Evolutionary conservation across 345 rosid genomes (phyloP), one percentile per base, ranked within the genome.

Genomic region (Aethionema arabicum): DNA sequence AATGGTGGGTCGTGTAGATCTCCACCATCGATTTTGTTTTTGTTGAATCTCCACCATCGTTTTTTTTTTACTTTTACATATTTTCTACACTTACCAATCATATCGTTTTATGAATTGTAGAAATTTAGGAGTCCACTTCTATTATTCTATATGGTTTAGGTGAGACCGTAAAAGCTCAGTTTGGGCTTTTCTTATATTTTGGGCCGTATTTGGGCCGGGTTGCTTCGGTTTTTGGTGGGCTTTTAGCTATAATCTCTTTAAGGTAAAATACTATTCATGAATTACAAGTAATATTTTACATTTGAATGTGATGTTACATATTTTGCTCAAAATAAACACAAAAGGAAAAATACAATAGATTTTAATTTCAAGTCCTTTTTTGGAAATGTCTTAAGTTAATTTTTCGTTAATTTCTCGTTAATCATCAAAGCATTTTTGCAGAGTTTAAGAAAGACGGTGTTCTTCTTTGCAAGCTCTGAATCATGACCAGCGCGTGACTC

Each of bases 371-470:
- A 6, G 1, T 37, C 11, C 11, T 37, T 6, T 6, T 2, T n/a
- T 14, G 10, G 10, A 45, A 5, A 29, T 30, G 29, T 13, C 16
- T 15, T 9, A 21, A 9, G 16, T 59, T 31, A 72, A 32, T n/a
- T n/a, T n/a, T n/a, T n/a, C n/a, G 70, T 52, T 39, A 58, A 59
- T 13, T 52, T 39, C 8, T 77, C 61, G 63, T 64, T 69, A 59
- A 82, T 56, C 51, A 63, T 60, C 70, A 78, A 38, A 32, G 71
- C 80, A 45, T 77, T 79, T 38, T 72, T 59, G 65, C 81, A 78
- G 1, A 83, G 36, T 16, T 74, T 75, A 8, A 38, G 66, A 50
- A 88, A 72, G 2, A 46, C 15, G 5, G 36, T 12, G 53, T 74
- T 85, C 59, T 70, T 75, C 5, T 0, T 11, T 2, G 47, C 30